Conservation (phyloP, 169 alveolate species). For the Hepatocystis sp. region DNA sequence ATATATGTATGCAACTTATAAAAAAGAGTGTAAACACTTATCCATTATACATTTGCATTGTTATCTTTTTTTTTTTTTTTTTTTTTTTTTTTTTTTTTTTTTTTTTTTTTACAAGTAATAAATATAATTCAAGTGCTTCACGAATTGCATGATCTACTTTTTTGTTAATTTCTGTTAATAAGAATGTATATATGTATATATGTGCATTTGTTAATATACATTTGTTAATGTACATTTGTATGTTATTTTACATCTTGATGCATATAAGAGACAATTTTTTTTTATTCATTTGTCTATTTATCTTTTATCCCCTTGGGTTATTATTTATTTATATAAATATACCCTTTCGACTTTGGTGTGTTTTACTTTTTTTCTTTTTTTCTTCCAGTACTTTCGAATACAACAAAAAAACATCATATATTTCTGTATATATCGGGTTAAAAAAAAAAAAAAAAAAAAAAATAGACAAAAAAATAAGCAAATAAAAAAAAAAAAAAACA, state of each 20-base stretch:
- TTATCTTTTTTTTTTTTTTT: neutral
- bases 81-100: slow-evolving; percentile 7
- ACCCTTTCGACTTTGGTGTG: no score
- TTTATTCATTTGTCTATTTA: slow-evolving; percentile 8
- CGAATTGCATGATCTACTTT: slow-evolving; percentile 18
- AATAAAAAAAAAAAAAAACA: neutral
- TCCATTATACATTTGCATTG: neutral
- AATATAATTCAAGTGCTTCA: slow-evolving; percentile 24
- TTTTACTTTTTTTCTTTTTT: neutral
- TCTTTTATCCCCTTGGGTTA: no score
- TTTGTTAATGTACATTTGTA: neutral
- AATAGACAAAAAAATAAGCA: neutral
- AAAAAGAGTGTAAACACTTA: neutral
- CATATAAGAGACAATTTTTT: neutral
- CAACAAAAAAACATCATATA: slow-evolving; percentile 17
- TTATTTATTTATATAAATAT: no score
- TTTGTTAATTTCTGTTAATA: slow-evolving; percentile 22
- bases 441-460: neutral
- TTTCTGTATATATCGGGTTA: slow-evolving; percentile 7
- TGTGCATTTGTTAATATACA: neutral
- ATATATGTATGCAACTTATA: neutral
- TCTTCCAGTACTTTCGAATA: slow-evolving; percentile 29
- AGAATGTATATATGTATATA: neutral
- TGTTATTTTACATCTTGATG: neutral
- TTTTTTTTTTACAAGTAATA: slow-evolving; percentile 11